Base-by-base conservation (phyloP, 306 rosid genomes). In the Sicyos baderoa region DNA sequence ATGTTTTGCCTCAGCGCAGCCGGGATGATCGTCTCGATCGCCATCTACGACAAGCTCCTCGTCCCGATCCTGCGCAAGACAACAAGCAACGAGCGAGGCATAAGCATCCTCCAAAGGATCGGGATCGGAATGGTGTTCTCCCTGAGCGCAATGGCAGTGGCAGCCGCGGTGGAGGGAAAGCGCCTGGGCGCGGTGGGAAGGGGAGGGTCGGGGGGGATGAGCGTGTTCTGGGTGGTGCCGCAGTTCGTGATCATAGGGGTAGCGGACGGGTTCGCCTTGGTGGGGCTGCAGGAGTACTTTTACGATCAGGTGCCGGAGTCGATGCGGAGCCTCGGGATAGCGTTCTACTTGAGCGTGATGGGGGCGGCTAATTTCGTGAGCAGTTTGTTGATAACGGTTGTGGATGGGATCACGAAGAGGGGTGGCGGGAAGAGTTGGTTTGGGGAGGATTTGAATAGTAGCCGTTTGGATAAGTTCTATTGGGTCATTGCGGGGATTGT, bases 301-400 rank as follows among this genome's bases (percentile, higher is more conserved):
- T 92, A 89, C 42, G 96, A 86, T 54, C 98, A 92, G 79, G 98
- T 86, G 42, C 98, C 98, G 0, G 98, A 92, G 7, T 86, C 98
- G 1, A 92, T 92, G 98, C 82, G 98, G 63, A 92, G 96, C 70
- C 54, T 92, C 18, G 98, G 96, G 14, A 85, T 92, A 60, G 97
- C 97, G 0, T 78, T 92, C 29, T 93, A 89, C 62, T 59, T 93
- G 4, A 84, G 95, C 51, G 95, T 93, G 21, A 76, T 83, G 4
- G 76, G 76, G 9, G 76, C 60, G 0, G 70, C 76, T 0, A 72
- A 72, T 27, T 58, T 72, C 2, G 2, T 72, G 2, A 72, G 76
- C 12, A 59, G 76, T 19, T 45, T n/a, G 15, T 12, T 72, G 18
- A 72, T 72, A 4, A 72, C 76, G 11, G 37, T 48, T 4, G 76